Base-by-base conservation (phyloP, 192 early-diverging fungal species). In the Coemansia sp. region DNA sequence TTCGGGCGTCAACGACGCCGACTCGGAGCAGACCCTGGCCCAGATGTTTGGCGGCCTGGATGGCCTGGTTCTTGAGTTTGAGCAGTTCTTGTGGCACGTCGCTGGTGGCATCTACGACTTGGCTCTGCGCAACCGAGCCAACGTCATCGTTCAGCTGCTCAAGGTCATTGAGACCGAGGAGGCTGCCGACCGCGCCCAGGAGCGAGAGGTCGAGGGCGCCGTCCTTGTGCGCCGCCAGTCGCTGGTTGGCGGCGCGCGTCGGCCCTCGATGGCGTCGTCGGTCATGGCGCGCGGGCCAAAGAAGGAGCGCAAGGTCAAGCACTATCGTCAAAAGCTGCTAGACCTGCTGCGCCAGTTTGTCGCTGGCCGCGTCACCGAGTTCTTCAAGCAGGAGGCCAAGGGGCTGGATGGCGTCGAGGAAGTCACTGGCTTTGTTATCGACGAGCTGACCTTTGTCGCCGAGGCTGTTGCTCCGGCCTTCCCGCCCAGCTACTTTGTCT, bases 161-260 rank as follows among this genome's bases (percentile, higher is more conserved):
- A 99, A 99, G 65, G 90, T 98, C 25, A 90, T 99, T 55, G 97
- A 99, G 74, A 77, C 75, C 14, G 97, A 99, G 72, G 97, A 99
- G 75, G 75, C 79, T 9, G 89, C 90, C 2, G 97, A 99, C 80
- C 69, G 75, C 13, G 64, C 58, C 3, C 69, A 72, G 61, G 68
- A 76, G 66, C 68, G 75, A n/a, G 72, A 65, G 72, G 64, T 21
- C 6, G 73, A 71, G 16, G 75, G 73, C 2, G 65, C 64, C 13
- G 74, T 66, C 8, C 66, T 70, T 41, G 59, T 65, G 6, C 75
- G 65, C 0, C 62, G 69, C 0, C 61, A 69, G 69, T 72, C 69
- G 26, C 35, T 64, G 13, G 53, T 59, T 13, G 52, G 58, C 59
- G 52, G 62, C 8, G 50, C 58, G 38, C 26, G 55, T 31, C 35